A percentile compares a stretch with the other conserved stretches of the same genome.
Conservation (phyloP, 208 protist species). For the Leptomonas pyrrhocoris region DNA sequence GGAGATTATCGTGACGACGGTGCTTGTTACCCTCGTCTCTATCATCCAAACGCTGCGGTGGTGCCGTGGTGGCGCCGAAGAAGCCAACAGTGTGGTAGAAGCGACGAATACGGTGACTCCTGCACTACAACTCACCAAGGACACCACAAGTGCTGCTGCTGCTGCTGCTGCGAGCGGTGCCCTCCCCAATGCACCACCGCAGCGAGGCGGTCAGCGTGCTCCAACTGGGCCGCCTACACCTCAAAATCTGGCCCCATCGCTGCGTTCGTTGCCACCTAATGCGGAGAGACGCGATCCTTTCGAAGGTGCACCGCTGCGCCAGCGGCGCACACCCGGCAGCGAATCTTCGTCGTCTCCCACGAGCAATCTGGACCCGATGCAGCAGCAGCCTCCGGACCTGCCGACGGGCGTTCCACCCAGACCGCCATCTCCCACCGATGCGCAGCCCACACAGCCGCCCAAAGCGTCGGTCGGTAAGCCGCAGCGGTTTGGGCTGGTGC, state of each 20-base stretch:
- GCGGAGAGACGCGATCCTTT: not conserved
- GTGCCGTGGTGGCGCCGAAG: constrained; percentile 16
- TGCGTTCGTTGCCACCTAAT: not conserved
- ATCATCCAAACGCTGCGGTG: constrained; percentile 29
- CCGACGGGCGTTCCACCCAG: not conserved
- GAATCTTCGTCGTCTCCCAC: not conserved
- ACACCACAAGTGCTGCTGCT: not conserved
- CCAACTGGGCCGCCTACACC: not conserved
- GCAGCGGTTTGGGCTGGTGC: not conserved
- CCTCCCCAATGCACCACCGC: not conserved
- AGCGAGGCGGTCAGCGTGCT: not conserved
- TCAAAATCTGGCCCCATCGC: not conserved
- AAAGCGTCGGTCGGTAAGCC: constrained; percentile 11
- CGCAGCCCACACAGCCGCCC: constrained; percentile 14
- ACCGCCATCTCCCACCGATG: not conserved
- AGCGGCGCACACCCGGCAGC: not conserved
- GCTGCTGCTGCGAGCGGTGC: no score
- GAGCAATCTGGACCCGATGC: constrained; percentile 3
- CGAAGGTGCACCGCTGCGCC: constrained; percentile 1
- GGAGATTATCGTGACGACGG: constrained; percentile 21
- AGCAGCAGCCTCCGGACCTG: constrained; percentile 6
- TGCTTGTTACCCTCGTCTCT: constrained; percentile 20
- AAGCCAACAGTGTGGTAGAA: not conserved
- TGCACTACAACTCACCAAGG: not conserved
- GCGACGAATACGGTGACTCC: not conserved